A percentile compares a stretch with the other conserved stretches of the same genome.
phyloP scores from a whole-genome alignment of 2,329 filamentous ascomycete genomes.

The Elsinoe fawcettii region DNA sequence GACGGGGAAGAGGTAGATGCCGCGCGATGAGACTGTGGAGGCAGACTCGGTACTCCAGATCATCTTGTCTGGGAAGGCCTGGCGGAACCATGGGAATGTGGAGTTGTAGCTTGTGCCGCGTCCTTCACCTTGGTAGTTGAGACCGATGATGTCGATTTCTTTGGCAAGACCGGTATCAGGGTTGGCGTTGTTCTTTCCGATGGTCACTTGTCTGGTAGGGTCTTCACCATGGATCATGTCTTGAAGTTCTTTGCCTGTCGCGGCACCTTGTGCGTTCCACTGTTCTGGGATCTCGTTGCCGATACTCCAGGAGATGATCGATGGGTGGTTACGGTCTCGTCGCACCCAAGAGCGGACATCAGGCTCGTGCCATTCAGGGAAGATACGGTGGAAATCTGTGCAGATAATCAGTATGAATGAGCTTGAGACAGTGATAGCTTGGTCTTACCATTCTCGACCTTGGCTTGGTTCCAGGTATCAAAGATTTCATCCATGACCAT shows the following conservation, averaged over 20 bases:
- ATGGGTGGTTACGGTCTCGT: slow-evolving; percentile 50
- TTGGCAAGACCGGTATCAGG: slow-evolving; percentile 34
- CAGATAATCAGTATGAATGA: background rate
- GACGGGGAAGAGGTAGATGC: slow-evolving; percentile 48
- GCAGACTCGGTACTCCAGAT: slow-evolving; percentile 39
- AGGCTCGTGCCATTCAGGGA: slow-evolving; percentile 47
- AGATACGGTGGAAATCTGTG: slow-evolving; percentile 45
- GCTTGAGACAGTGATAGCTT: background rate
- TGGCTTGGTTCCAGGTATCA: slow-evolving; percentile 42
- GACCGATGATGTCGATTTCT: slow-evolving; percentile 41
- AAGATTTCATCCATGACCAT: slow-evolving; percentile 49
- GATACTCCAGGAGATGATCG: slow-evolving; percentile 46
- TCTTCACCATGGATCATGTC: slow-evolving; percentile 43
- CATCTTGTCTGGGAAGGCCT: slow-evolving; percentile 42
- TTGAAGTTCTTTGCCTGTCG: slow-evolving; percentile 31
- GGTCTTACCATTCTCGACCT: slow-evolving; percentile 31
- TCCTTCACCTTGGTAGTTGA: slow-evolving; percentile 52
- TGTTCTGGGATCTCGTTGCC: slow-evolving; percentile 50
- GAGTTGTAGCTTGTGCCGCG: slow-evolving; percentile 28
- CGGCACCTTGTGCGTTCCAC: slow-evolving; percentile 28
- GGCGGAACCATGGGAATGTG: slow-evolving; percentile 39
- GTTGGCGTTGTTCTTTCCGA: slow-evolving; percentile 41
- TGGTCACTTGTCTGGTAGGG: slow-evolving; percentile 38
- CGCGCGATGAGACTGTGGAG: slow-evolving; percentile 43
- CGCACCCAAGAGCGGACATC: slow-evolving; percentile 45